A percentile compares a stretch with the other conserved stretches of the same genome.
Conservation (phyloP, 2,329 filamentous ascomycete genomes). For the Neofusicoccum laricinum region DNA sequence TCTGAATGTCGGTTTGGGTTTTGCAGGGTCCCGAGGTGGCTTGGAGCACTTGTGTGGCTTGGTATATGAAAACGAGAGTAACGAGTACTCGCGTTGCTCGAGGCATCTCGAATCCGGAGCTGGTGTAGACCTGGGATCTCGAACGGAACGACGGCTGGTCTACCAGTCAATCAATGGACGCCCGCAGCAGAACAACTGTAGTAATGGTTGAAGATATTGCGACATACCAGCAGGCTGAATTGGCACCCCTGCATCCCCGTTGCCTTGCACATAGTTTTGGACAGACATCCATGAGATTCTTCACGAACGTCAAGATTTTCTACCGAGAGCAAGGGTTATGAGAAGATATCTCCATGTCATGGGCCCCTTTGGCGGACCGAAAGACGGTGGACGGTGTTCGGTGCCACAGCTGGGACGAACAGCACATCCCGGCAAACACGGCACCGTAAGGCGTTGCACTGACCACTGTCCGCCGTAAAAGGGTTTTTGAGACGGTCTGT, state of each 20-base stretch:
- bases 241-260: not conserved
- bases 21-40: not conserved
- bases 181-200: too few relatives aligned
- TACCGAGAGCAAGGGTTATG: too few relatives aligned
- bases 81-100: not conserved
- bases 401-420: not conserved
- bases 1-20: not conserved
- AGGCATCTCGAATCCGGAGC: not conserved
- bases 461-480: not conserved
- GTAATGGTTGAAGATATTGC: too few relatives aligned
- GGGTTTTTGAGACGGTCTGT: not conserved
- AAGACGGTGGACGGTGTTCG: not conserved
- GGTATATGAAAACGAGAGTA: not conserved
- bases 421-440: slow-evolving; percentile 1
- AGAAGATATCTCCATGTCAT: too few relatives aligned
- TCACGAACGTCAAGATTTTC: not conserved
- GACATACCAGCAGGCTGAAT: not conserved
- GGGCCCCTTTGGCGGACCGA: not conserved
- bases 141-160: not conserved
- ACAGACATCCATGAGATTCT: not conserved
- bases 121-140: not conserved
- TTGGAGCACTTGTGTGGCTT: not conserved
- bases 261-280: not conserved
- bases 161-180: not conserved
- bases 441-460: slow-evolving; percentile 8